These are phyloP conservation scores for Kazachstania viticola DNA, from an alignment of 805 yeast species.

Conservation along the genomic window DNA sequence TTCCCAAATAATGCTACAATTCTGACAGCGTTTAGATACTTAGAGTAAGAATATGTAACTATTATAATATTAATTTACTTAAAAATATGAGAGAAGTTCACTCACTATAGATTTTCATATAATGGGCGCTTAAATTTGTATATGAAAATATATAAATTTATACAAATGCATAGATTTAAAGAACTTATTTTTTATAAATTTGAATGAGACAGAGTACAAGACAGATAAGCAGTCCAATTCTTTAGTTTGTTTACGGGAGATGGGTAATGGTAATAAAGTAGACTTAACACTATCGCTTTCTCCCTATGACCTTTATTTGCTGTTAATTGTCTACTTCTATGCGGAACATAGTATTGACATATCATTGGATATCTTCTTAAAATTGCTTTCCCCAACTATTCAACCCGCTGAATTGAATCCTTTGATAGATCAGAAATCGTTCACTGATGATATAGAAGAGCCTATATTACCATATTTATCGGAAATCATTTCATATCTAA, in stretches of 20 bases:
- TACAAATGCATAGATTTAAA: neutral
- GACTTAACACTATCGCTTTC: slow-evolving; percentile 2
- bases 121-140: too few relatives aligned
- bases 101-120: too few relatives aligned
- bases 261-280: neutral
- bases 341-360: slow-evolving; percentile 6
- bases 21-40: slow-evolving; percentile 69
- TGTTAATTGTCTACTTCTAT: slow-evolving; percentile 14
- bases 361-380: slow-evolving; percentile 8
- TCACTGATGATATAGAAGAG: slow-evolving; percentile 3
- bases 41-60: too few relatives aligned
- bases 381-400: slow-evolving; percentile 13
- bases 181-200: neutral
- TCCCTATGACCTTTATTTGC: slow-evolving; percentile 18
- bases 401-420: slow-evolving; percentile 11
- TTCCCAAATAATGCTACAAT: slow-evolving; percentile 67
- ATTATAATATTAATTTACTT: too few relatives aligned
- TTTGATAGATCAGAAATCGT: slow-evolving; percentile 6
- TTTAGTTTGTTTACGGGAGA: too few relatives aligned
- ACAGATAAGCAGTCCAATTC: too few relatives aligned
- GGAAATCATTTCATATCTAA: slow-evolving; percentile 4
- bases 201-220: too few relatives aligned
- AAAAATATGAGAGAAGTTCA: too few relatives aligned
- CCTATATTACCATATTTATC: slow-evolving; percentile 14
- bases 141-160: too few relatives aligned